Evolutionary conservation across 2,329 filamentous ascomycete genomes (phyloP), one percentile per base, ranked within the genome.

Genomic region (Epichloe baconii): DNA sequence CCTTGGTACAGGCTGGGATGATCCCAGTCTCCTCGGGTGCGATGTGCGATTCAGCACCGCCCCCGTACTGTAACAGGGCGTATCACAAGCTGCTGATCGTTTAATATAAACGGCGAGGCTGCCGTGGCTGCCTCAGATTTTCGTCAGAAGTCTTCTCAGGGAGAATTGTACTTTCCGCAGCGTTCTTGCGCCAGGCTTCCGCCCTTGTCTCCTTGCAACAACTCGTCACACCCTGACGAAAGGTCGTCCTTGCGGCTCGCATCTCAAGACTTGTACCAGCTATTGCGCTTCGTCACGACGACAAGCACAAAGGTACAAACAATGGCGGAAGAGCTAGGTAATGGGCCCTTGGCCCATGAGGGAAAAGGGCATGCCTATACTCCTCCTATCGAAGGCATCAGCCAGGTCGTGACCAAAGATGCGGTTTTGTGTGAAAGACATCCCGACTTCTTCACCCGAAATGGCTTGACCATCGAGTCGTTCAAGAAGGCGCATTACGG

Each of bases 401-500:
- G 43, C 48, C 51, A 55, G 17, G 51, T 59, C 52, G 46, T 54
- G 51, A 47, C 56, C 53, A 53, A 52, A 35, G 50, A 54, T 8
- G 23, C 36, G 10, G 31, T 34, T 34, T 17, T 49, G 41, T 19
- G 47, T 45, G 59, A 61, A 49, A 59, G 59, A 42, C 57, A 66
- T 38, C 56, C 61, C 50, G 53, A 61, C 53, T 67, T 63, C 53
- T 55, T 58, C 55, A 70, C 68, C 36, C 62, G 68, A 51, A 67
- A 65, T 51, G 68, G 68, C 48, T 53, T 71, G 43, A 69, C 63
- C 54, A 36, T 62, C 17, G 59, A 67, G 35, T 70, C 67, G 34
- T 71, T 71, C 65, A 64, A 64, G 59, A 61, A 57, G 53, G 61
- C 62, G 50, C 53, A 64, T 52, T 68, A 66, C 57, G 64, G 64